Evolutionary conservation across 2,329 filamentous ascomycete genomes (phyloP), one percentile per base, ranked within the genome.

Genomic region (Didymella segeticola): DNA sequence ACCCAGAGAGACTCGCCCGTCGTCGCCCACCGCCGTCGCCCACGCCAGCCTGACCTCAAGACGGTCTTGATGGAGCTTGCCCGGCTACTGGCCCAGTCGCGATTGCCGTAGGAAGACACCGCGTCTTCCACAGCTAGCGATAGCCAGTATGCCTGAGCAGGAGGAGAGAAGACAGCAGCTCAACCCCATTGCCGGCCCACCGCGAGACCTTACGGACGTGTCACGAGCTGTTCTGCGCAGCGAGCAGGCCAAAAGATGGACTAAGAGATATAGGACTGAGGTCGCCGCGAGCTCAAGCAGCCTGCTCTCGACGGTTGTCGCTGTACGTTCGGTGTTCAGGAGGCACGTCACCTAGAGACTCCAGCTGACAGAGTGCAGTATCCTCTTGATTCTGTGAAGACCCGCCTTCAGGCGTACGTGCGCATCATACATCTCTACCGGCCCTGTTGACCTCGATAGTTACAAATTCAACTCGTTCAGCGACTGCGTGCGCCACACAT

Each of bases 321-420:
- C 90, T n/a, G 82, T 84, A 69, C 66, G 79, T 63, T 3, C 10
- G 19, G 15, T 14, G 23, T 5, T 2, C 9, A 23, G 5, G 8
- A 5, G 14, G 22, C 2, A n/a, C 12, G 3, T 6, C 4, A n/a
- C n/a, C 10, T 11, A 48, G 17, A 8, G 19, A 11, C 6, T 12
- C 12, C 23, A n/a, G 48, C 70, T 75, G 37, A 74, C 53, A 48
- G 43, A 42, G 56, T 47, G 19, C 46, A 82, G 79, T 96, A 93
- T 71, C 91, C 91, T 19, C 84, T 96, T 63, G 91, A 96, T 74
- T 93, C 91, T 67, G 88, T 93, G 72, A 96, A 96, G 80, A 93
- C 89, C 50, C 89, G 91, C 69, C 91, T 95, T 86, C 91, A 96
- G 79, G 90, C 89, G 62, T 78, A 75, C 58, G 75, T 62, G 43